Evolutionary conservation across 2,329 filamentous ascomycete species (phyloP).

Genomic region (Shiraia bambusicola): DNA sequence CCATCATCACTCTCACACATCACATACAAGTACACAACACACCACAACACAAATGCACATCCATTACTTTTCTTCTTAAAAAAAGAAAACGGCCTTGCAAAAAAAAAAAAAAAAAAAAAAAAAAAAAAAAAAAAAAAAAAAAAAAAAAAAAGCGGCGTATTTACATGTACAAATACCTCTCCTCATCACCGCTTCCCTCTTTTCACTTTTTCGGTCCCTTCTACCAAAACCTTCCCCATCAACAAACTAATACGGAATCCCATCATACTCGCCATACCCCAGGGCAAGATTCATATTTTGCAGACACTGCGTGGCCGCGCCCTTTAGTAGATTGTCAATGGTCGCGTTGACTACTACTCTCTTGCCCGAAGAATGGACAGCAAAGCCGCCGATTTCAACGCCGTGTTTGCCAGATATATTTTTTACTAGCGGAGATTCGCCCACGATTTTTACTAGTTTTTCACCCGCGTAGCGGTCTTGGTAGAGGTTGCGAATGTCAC

Average conservation of each 20-base stretch:
- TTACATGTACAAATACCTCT: too few relatives aligned
- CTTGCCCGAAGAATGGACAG: constrained; percentile 86
- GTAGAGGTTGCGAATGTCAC: constrained; percentile 91
- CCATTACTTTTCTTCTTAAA: too few relatives aligned
- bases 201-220: too few relatives aligned
- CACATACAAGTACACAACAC: too few relatives aligned
- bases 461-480: constrained; percentile 95
- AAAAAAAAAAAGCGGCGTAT: too few relatives aligned
- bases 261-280: constrained; percentile 84
- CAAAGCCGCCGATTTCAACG: constrained; percentile 92
- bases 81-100: too few relatives aligned
- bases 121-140: too few relatives aligned
- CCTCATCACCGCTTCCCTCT: too few relatives aligned
- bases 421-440: constrained; percentile 84
- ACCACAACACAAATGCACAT: too few relatives aligned
- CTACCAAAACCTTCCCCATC: neutral
- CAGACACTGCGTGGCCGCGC: constrained; percentile 87
- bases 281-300: constrained; percentile 96
- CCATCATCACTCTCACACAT: too few relatives aligned
- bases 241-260: constrained; percentile 61
- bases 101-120: too few relatives aligned
- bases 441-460: constrained; percentile 88
- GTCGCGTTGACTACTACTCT: constrained; percentile 91
- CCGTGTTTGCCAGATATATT: constrained; percentile 81
- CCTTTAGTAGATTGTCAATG: constrained; percentile 93